Evolutionary conservation across 495 filamentous ascomycete species (phyloP).

Genomic region (Aspergillus heteromorphus): DNA sequence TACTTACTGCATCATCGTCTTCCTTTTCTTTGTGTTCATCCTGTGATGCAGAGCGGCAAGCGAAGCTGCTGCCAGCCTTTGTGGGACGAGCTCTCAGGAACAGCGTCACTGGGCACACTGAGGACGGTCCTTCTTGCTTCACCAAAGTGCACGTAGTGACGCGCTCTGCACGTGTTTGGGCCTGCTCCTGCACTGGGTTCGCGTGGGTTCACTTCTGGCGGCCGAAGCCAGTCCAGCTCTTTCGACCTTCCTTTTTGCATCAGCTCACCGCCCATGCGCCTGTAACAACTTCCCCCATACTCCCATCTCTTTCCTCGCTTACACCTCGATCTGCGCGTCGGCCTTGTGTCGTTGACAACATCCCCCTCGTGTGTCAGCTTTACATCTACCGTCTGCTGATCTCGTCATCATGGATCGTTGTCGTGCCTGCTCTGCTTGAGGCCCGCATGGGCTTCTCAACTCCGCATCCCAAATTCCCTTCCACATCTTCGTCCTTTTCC

Average conservation of each 20-base stretch:
- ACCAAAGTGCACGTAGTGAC: not conserved
- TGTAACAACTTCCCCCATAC: slow-evolving; percentile 10
- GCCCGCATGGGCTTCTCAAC: slow-evolving; percentile 6
- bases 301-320: slow-evolving; percentile 6
- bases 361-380: not conserved
- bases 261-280: slow-evolving; percentile 21
- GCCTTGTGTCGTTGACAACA: not conserved
- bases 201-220: not conserved
- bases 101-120: not conserved
- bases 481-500: not conserved
- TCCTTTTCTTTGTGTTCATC: not conserved
- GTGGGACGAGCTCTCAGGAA: not conserved
- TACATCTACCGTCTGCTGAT: not conserved
- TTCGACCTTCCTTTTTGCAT: slow-evolving; percentile 3
- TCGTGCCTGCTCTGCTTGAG: slow-evolving; percentile 3
- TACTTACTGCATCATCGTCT: not conserved
- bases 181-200: not conserved
- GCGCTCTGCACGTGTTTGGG: not conserved
- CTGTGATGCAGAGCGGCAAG: not conserved
- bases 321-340: not conserved
- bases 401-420: not conserved
- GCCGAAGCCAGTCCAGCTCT: slow-evolving; percentile 7
- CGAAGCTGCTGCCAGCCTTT: not conserved
- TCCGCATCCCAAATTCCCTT: slow-evolving; percentile 10
- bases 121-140: not conserved